Conservation (phyloP, 345 rosid genomes). For the Melaleuca quinquenervia region DNA sequence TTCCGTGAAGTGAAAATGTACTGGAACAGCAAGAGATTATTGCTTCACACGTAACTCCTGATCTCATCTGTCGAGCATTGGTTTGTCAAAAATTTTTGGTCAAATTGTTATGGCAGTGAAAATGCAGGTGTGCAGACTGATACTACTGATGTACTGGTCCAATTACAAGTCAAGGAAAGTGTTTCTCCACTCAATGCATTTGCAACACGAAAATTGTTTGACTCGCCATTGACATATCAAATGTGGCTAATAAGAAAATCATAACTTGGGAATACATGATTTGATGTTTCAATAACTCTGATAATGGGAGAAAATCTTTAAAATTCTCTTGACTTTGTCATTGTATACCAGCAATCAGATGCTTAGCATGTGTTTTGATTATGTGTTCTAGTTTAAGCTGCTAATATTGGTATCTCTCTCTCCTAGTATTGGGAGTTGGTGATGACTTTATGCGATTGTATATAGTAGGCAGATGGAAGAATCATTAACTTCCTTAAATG, state of each 20-base stretch:
- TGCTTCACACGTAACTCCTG: background rate
- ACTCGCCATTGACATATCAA: background rate
- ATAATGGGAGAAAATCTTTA: background rate
- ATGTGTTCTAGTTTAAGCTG: background rate
- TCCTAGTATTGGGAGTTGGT: background rate
- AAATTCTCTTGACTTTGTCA: background rate
- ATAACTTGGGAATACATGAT: background rate
- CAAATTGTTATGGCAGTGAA: background rate
- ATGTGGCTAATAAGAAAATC: background rate
- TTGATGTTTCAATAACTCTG: background rate
- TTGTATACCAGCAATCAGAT: background rate
- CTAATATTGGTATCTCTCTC: background rate
- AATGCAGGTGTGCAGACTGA: background rate
- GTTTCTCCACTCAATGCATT: background rate
- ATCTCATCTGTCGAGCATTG: background rate
- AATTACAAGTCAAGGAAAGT: background rate
- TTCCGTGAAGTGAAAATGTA: background rate
- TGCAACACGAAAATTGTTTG: background rate
- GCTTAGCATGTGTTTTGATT: background rate
- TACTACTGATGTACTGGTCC: background rate
- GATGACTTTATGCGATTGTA: conserved; percentile 2
- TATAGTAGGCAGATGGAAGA: conserved; percentile 55
- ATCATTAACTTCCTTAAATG: conserved; percentile 27
- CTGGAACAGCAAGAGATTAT: background rate
- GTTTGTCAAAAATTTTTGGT: background rate